phyloP scores from a whole-genome alignment of 192 early-diverging fungal species.

The Coemansia sp. region DNA sequence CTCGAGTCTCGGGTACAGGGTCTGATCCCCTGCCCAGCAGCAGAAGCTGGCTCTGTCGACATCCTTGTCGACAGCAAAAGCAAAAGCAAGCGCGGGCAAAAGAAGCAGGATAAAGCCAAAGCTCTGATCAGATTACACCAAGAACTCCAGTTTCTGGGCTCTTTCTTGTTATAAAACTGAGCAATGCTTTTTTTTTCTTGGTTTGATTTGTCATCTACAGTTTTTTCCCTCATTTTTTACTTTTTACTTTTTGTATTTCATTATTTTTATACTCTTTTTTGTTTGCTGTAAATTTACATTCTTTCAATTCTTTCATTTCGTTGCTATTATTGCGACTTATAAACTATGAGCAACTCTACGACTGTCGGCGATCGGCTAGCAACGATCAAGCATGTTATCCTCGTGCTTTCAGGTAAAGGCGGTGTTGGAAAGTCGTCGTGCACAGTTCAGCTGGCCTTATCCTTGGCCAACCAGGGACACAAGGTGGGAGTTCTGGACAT shows the following conservation, averaged over 20 bases:
- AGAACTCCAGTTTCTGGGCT: background rate
- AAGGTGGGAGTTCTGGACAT: constrained; percentile 92
- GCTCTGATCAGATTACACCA: background rate
- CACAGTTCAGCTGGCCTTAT: constrained; percentile 81
- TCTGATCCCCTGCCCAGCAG: background rate
- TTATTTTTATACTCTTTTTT: background rate
- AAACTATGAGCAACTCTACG: constrained; percentile 32
- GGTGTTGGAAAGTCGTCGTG: constrained; percentile 97
- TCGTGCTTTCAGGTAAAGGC: constrained; percentile 97
- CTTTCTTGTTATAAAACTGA: background rate
- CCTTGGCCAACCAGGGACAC: constrained; percentile 61
- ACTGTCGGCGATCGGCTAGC: constrained; percentile 46
- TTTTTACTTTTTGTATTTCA: background rate
- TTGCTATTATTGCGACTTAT: background rate
- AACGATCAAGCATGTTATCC: constrained; percentile 80
- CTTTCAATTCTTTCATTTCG: background rate
- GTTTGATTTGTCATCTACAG: background rate
- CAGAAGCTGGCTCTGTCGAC: background rate
- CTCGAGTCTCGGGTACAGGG: background rate
- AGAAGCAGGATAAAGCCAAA: background rate
- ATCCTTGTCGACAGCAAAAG: background rate
- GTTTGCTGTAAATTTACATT: background rate
- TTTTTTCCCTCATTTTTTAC: background rate
- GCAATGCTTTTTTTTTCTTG: background rate
- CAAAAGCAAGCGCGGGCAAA: background rate